A percentile compares a stretch with the other conserved stretches of the same genome.
phyloP scores from a whole-genome alignment of 1,284 basidiomycete species.

The Heterobasidion irregulare region DNA sequence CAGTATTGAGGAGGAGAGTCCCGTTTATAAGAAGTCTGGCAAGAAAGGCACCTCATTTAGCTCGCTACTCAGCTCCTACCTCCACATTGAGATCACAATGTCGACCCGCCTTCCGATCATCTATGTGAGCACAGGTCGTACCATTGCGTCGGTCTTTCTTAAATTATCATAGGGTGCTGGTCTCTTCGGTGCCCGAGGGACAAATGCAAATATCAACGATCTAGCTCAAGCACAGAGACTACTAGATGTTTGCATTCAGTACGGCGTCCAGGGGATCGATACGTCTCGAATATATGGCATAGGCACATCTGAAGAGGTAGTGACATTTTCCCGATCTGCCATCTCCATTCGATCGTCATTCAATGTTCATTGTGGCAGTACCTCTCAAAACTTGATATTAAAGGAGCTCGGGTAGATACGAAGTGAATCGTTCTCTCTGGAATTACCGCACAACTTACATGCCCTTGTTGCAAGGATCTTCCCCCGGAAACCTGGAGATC shows the following conservation, averaged over 20 bases:
- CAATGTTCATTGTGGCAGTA: constrained; percentile 17
- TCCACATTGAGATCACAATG: background rate
- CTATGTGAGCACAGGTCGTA: constrained; percentile 17
- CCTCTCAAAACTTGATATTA: constrained; percentile 35
- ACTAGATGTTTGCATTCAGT: constrained; percentile 33
- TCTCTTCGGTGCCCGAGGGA: constrained; percentile 30
- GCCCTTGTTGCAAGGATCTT: constrained; percentile 24
- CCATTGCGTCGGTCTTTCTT: constrained; percentile 5
- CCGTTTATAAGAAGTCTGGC: too few relatives aligned
- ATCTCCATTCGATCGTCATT: background rate
- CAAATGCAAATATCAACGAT: constrained; percentile 30
- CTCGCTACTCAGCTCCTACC: too few relatives aligned
- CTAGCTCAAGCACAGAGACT: constrained; percentile 33
- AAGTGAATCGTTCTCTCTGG: constrained; percentile 24
- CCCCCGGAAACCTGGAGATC: constrained; percentile 31
- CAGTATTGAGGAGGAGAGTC: too few relatives aligned
- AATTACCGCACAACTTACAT: background rate
- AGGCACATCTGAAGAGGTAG: constrained; percentile 42
- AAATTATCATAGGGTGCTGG: background rate
- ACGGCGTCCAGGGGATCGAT: constrained; percentile 39
- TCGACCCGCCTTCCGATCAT: background rate
- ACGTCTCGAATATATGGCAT: constrained; percentile 40
- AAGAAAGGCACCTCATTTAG: too few relatives aligned
- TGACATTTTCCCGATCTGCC: background rate
- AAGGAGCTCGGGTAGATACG: constrained; percentile 37